A percentile compares a stretch with the other conserved stretches of the same genome.
phyloP scores from a whole-genome alignment of 192 early-diverging fungal species.

The Coemansia sp. region DNA sequence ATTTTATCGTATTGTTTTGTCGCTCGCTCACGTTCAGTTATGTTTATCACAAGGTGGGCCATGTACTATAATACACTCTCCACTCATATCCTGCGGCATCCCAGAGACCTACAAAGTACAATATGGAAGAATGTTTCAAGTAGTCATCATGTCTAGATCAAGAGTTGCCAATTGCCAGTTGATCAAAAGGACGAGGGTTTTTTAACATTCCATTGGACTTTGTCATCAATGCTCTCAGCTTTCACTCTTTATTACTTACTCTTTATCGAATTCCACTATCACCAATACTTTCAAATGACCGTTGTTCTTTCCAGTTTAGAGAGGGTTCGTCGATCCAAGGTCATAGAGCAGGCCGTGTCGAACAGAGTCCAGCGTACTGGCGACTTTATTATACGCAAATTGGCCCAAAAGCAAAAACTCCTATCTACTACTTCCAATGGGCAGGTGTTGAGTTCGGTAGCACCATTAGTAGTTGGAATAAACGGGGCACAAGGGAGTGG shows the following conservation, averaged over 20 bases:
- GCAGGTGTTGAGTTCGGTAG: background rate
- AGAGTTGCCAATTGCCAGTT: background rate
- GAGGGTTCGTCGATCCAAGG: conserved; percentile 27
- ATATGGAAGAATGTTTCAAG: background rate
- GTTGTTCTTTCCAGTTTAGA: conserved; percentile 38
- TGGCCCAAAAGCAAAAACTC: conserved; percentile 30
- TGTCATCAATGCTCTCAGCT: background rate
- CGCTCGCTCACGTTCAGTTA: background rate
- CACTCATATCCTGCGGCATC: no score
- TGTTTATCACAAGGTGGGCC: no score
- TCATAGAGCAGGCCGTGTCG: conserved; percentile 17
- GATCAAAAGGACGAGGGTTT: background rate
- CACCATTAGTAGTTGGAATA: conserved; percentile 71
- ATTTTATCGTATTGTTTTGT: background rate
- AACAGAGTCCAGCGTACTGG: conserved; percentile 27
- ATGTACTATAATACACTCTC: no score
- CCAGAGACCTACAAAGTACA: no score
- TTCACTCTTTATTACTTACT: background rate
- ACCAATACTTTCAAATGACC: conserved; percentile 20
- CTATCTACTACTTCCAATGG: background rate
- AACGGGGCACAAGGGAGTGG: conserved; percentile 83
- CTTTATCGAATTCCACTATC: background rate
- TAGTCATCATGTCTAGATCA: background rate
- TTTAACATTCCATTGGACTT: background rate
- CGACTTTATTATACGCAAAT: conserved; percentile 41